Percentiles rank a stretch among this genome's conserved stretches.
Conservation (phyloP, 257 asterid genomes). For the Jasminum sambac region DNA sequence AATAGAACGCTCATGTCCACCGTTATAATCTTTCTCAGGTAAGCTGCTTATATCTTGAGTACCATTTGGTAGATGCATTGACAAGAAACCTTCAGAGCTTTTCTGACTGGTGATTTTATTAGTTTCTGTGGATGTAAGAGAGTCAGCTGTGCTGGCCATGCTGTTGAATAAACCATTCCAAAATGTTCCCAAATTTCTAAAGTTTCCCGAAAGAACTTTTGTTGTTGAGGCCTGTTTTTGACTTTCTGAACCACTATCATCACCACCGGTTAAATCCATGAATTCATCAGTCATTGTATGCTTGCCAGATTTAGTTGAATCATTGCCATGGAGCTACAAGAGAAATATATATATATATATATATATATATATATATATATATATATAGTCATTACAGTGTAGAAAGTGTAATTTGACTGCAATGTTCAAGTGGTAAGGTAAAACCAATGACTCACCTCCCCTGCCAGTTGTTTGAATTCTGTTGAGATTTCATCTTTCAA, state of each 20-base stretch:
- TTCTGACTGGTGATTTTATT: not conserved
- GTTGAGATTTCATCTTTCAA: conserved; percentile 27
- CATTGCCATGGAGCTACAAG: not conserved
- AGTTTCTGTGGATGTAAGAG: not conserved
- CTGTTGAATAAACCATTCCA: not conserved
- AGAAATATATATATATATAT: no score
- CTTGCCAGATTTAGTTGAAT: not conserved
- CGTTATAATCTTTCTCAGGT: not conserved
- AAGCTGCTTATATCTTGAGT: not conserved
- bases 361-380: no score
- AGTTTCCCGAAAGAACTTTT: not conserved
- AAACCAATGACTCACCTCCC: not conserved
- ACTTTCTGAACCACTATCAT: not conserved
- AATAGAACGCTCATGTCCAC: not conserved
- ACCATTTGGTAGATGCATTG: not conserved
- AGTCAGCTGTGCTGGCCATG: not conserved
- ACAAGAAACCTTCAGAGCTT: not conserved
- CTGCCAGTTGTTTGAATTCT: not conserved
- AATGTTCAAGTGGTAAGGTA: not conserved
- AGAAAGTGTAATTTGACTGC: not conserved
- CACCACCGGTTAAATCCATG: not conserved
- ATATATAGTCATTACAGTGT: not conserved
- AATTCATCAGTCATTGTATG: not conserved
- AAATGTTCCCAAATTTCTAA: not conserved
- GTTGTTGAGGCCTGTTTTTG: conserved; percentile 1